Percentiles rank a stretch among this genome's conserved stretches.
Conservation (phyloP, 2,329 filamentous ascomycete species). For the Aspergillus phoenicis region DNA sequence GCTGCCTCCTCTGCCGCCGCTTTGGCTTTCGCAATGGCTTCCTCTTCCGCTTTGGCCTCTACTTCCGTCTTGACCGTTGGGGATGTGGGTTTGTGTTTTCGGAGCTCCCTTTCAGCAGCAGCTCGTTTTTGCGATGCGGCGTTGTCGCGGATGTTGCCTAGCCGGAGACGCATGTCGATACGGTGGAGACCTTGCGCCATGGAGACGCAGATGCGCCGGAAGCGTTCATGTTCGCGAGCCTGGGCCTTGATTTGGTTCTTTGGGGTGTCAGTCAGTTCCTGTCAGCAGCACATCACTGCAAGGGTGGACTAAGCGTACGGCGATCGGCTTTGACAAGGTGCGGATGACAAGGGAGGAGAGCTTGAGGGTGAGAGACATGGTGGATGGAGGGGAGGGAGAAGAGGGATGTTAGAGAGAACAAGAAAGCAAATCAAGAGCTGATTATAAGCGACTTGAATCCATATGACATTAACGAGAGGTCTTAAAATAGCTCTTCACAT, state of each 20-base stretch:
- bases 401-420: not conserved
- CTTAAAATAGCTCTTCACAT: constrained; percentile 1
- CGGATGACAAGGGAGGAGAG: constrained; percentile 66
- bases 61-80: constrained; percentile 66
- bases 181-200: constrained; percentile 67
- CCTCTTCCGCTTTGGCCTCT: constrained; percentile 59
- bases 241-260: constrained; percentile 70
- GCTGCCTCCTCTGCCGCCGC: constrained; percentile 50
- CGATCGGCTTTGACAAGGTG: constrained; percentile 69
- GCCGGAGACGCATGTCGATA: constrained; percentile 68
- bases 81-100: constrained; percentile 54
- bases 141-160: constrained; percentile 65
- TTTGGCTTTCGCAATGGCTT: constrained; percentile 47
- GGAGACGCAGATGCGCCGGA: constrained; percentile 62
- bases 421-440: not conserved
- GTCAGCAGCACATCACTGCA: constrained; percentile 2
- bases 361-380: constrained; percentile 67
- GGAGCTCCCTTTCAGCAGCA: constrained; percentile 58
- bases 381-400: constrained; percentile 1
- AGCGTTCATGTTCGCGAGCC: constrained; percentile 69
- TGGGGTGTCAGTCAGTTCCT: constrained; percentile 25
- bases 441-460: not conserved
- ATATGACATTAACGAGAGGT: constrained; percentile 1
- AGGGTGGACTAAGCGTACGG: constrained; percentile 49
- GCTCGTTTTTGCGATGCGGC: constrained; percentile 52